These are phyloP conservation scores for Pythium chondricola DNA, from an alignment of 352 stramenopile species.

Conservation along the genomic window DNA sequence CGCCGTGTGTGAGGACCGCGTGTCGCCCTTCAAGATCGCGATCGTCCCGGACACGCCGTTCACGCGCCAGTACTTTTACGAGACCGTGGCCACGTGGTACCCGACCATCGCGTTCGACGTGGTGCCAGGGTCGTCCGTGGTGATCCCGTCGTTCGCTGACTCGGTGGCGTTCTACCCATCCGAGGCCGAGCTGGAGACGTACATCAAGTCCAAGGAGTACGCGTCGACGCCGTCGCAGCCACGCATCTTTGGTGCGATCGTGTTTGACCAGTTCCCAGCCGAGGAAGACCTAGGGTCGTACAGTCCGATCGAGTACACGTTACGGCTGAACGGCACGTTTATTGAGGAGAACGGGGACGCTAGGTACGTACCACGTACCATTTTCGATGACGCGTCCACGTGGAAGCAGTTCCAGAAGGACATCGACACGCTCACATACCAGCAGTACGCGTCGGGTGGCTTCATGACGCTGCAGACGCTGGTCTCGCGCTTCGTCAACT, in stretches of 20 bases:
- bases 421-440: conserved; percentile 17
- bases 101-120: conserved; percentile 14
- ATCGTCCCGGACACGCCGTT: conserved; percentile 47
- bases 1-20: conserved; percentile 25
- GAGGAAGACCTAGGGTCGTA: conserved; percentile 19
- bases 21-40: conserved; percentile 52
- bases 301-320: conserved; percentile 28
- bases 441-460: conserved; percentile 23
- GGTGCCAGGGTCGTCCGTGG: conserved; percentile 4
- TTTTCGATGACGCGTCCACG: conserved; percentile 8
- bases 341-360: conserved; percentile 3
- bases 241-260: conserved; percentile 37
- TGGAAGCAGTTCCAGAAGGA: conserved; percentile 21
- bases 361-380: conserved; percentile 26
- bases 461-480: conserved; percentile 48
- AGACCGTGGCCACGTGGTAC: conserved; percentile 41
- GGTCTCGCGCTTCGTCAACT: conserved; percentile 38
- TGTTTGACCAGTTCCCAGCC: conserved; percentile 29
- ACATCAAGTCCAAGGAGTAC: conserved; percentile 35
- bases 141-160: conserved; percentile 36
- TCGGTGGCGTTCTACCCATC: conserved; percentile 29
- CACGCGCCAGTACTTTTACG: conserved; percentile 48
- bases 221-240: conserved; percentile 13
- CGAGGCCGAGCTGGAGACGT: conserved; percentile 21
- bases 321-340: conserved; percentile 36